phyloP scores from a whole-genome alignment of 768 basidiomycete genomes.

The Agrocybe praecox region DNA sequence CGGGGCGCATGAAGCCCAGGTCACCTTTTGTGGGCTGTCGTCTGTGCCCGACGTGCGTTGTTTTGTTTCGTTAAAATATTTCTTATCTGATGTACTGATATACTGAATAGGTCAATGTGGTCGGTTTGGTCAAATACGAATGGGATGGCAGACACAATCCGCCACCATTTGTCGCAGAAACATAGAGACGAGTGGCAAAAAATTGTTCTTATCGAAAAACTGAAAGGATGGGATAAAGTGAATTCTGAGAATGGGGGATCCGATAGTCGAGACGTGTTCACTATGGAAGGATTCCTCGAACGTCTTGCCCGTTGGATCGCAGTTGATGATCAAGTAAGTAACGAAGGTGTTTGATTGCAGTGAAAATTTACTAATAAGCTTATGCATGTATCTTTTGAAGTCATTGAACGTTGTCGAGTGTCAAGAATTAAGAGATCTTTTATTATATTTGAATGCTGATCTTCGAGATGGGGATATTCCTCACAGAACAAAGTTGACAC shows the following conservation, averaged over 20 bases:
- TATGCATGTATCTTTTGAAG: constrained; percentile 18
- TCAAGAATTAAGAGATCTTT: constrained; percentile 31
- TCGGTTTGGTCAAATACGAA: constrained; percentile 17
- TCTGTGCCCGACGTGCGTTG: constrained; percentile 19
- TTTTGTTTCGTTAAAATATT: neutral
- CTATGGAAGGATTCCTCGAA: constrained; percentile 22
- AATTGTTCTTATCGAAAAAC: constrained; percentile 11
- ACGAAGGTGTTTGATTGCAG: neutral
- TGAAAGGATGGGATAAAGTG: constrained; percentile 18
- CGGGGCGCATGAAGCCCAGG: constrained; percentile 6
- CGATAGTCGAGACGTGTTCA: constrained; percentile 12
- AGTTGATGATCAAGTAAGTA: constrained; percentile 35
- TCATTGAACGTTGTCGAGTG: constrained; percentile 39
- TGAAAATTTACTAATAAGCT: neutral
- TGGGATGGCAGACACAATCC: constrained; percentile 21
- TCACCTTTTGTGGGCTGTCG: constrained; percentile 16
- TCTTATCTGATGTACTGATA: neutral
- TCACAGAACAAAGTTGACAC: constrained; percentile 31
- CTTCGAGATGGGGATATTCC: constrained; percentile 31
- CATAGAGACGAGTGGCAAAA: constrained; percentile 17
- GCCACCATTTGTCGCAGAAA: constrained; percentile 21
- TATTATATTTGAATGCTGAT: constrained; percentile 26
- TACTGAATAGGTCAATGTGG: constrained; percentile 6
- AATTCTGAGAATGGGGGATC: neutral
- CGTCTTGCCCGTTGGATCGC: constrained; percentile 21